Evolutionary conservation across 192 early-diverging fungal genomes (phyloP).

Genomic region (Podila clonocystis): DNA sequence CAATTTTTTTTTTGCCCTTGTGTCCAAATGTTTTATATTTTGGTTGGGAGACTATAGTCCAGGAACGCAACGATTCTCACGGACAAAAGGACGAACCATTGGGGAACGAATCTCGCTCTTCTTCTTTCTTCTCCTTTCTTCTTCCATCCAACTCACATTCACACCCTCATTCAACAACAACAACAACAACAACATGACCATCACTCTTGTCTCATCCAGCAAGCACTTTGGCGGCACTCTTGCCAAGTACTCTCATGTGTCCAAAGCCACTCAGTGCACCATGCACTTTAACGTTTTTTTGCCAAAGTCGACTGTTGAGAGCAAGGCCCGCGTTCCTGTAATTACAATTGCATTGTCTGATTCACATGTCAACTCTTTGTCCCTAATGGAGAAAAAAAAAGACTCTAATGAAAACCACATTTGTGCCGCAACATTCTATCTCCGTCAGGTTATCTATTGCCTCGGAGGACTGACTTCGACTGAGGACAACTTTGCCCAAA

Average conservation of each 20-base stretch:
- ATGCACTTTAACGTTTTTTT: conserved; percentile 86
- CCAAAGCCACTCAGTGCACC: conserved; percentile 65
- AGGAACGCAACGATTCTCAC: too few relatives aligned
- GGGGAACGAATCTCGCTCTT: not conserved
- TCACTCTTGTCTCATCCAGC: conserved; percentile 62
- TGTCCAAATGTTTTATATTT: too few relatives aligned
- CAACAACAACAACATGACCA: conserved; percentile 23
- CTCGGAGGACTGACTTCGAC: conserved; percentile 86
- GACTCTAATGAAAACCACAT: too few relatives aligned
- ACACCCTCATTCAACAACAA: not conserved
- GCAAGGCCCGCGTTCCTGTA: conserved; percentile 37
- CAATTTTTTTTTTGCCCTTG: too few relatives aligned
- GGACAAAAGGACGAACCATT: too few relatives aligned
- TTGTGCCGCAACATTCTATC: not conserved
- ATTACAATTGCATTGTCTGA: not conserved
- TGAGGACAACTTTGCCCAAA: conserved; percentile 92
- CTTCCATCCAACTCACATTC: not conserved
- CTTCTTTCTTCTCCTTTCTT: not conserved
- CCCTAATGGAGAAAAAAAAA: too few relatives aligned
- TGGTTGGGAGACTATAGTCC: too few relatives aligned
- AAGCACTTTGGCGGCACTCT: conserved; percentile 77
- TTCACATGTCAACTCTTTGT: not conserved
- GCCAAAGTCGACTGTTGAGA: conserved; percentile 59
- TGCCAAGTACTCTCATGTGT: conserved; percentile 78
- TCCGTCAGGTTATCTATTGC: conserved; percentile 70